These are phyloP conservation scores for Leptographium radiaticola DNA, from an alignment of 2,329 filamentous ascomycete species.

Conservation along the genomic window DNA sequence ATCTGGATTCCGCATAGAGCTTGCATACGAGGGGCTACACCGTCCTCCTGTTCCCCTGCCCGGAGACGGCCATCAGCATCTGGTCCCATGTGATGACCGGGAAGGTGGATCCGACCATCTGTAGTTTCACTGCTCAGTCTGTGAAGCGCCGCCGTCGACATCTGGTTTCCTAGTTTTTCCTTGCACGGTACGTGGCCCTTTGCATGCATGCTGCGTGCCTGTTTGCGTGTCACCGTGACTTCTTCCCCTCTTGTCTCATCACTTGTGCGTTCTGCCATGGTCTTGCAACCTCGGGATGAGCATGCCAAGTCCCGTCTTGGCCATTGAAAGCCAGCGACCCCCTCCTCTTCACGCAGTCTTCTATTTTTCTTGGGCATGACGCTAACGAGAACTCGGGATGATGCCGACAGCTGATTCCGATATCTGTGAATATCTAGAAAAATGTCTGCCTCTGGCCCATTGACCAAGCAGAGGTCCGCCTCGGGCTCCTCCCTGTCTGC, in stretches of 20 bases:
- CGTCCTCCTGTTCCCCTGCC: slow-evolving; percentile 1
- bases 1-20: slow-evolving; percentile 9
- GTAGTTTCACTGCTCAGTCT: slow-evolving; percentile 17
- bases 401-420: slow-evolving; percentile 11
- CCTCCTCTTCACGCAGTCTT: background rate
- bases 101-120: slow-evolving; percentile 16
- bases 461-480: slow-evolving; percentile 44
- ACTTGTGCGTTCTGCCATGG: slow-evolving; percentile 6
- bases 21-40: background rate
- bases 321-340: background rate
- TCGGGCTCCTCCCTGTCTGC: slow-evolving; percentile 40
- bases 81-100: slow-evolving; percentile 25
- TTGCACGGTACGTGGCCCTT: background rate
- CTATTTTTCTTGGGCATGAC: background rate
- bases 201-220: background rate
- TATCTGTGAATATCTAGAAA: slow-evolving; percentile 13
- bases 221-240: background rate
- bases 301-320: background rate
- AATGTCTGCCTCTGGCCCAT: slow-evolving; percentile 44
- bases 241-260: background rate
- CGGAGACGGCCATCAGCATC: slow-evolving; percentile 9
- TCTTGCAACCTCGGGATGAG: slow-evolving; percentile 4
- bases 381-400: slow-evolving; percentile 1
- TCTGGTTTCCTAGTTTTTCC: background rate
- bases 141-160: background rate